Base-by-base conservation (phyloP, 176 grass and related monocot species). In the Carex scoparia region DNA sequence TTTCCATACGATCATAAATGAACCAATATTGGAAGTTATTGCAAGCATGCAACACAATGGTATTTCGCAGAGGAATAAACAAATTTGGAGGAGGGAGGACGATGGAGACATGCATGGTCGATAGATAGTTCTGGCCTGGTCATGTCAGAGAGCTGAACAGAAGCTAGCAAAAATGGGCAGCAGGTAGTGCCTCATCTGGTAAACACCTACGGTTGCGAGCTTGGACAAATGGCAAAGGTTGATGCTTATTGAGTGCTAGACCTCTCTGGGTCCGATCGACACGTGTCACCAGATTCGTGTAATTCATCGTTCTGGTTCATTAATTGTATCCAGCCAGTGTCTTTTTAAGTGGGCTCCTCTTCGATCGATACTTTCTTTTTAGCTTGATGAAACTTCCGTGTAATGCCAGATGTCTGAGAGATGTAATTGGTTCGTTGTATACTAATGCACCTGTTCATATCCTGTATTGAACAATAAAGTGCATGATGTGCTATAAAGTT, bases 401-500 rank as follows among this genome's bases (percentile, higher is more conserved):
- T 35, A 35, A 35, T 73, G 44, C 3, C 70, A 53, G 70, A 53
- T 75, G 70, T 3, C 33, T 75, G 71, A 76, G 11, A 30, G 23
- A 76, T 30, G 71, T 76, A 16, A 12, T 53, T 75, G 46, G 48
- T 10, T 51, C 48, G 48, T 51, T 51, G 48, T 1, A 48, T 72
- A 49, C 18, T 28, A 51, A 74, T 27, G 37, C 2, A 12, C 49
- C 9, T 74, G 18, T 49, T 71, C 38, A 40, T 71, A 5, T 71
- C 12, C 18, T 48, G 5, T 73, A 23, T 16, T 19, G 23, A 48
- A 11, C 13, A 10, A 6, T 49, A 75, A 31, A 76, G 72, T 55
- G 10, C n/a, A 54, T 76, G 23, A 76, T 76, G 73, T 77, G 49
- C 49, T 77, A 77, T 77, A 77, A 77, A 77, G 73, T 10, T 56